Evolutionary conservation across 192 early-diverging fungal genomes (phyloP), one percentile per base, ranked within the genome.

Genomic region (Coemansia furcata): DNA sequence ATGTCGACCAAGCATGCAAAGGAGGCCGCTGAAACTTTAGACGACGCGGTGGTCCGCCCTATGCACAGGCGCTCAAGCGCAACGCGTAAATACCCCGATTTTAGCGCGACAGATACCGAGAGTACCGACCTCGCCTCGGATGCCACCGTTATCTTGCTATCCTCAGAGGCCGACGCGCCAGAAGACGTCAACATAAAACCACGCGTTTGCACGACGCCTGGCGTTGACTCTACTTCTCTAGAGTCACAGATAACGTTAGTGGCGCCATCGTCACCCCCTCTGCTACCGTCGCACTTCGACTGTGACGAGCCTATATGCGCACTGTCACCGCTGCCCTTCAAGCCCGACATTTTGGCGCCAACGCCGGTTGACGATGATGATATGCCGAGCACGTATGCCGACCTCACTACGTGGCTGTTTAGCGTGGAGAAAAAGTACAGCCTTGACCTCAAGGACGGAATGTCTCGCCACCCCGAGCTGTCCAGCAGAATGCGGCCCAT

Each of bases 401-500:
- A 72, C 40, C 69, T 74, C 23, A 50, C 59, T 38, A 59, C 50
- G 9, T 74, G 63, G 62, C 63, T 80, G 10, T 39, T 74, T 17
- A 42, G 54, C n/a, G 58, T 73, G 14, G 79, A 81, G 70, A 44
- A 50, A 36, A 61, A 73, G 52, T 68, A 72, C 58, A 60, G 52
- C n/a, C 21, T 55, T 4, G 71, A 65, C 30, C 67, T 76, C 8
- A 67, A 66, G 21, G 19, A 21, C 14, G 78, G 78, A 14, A 64
- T 82, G 50, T 26, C 60, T n/a, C 61, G 76, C 26, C 85, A 86
- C 37, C 69, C 79, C 26, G 73, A 76, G 63, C 76, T 86, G 55
- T 76, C 78, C 9, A 65, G 47, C 3, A 58, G 76, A 43, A 84
- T 86, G 82, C 82, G 85, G 47, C 82, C 85, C 12, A 84, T 86